Base-by-base conservation (phyloP, 129 eudicot species). In the Pittosporum tobira region DNA sequence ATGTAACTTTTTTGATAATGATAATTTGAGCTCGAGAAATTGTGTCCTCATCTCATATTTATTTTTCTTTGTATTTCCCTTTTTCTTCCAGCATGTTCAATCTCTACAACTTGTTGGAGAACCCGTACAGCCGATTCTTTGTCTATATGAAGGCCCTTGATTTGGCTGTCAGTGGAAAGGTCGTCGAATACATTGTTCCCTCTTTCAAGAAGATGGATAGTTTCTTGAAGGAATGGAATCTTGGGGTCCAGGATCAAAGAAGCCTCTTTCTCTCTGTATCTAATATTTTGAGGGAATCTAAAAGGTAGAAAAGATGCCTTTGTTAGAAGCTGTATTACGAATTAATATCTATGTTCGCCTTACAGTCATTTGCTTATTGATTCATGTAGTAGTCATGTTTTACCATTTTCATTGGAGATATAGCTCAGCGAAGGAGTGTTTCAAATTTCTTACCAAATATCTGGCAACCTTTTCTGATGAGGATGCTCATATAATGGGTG, bases 131-230 rank as follows among this genome's bases (percentile, higher is more conserved):
- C 79, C 79, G 82, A 53, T 89, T 79, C 78, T 76, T 70, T 73
- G 97, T 82, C 48, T 89, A 89, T 74, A 74, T 85, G 93, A 85
- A 79, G 60, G 93, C 86, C 62, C 94, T 89, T 46, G 73, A 78
- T 18, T 57, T 89, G 79, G 93, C 93, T 51, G 61, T 71, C 64
- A 76, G 63, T 46, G 97, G 95, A 40, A 89, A 82, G 48, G 80
- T 79, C 61, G 59, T 70, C 2, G 97, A 89, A 59, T 83, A 77
- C 51, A 74, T 89, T 15, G 25, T 75, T 25, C 95, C 81, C 25
- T 84, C 95, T 46, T 77, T 84, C 45, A 85, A 77, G 66, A 89
- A 79, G 65, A 70, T 79, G 2, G 95, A 91, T 62, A 77, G 57
- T 69, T 83, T 91, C 53, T 59, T 91, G 71, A 78, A 64, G 63